phyloP scores from a whole-genome alignment of 306 rosid species.

The Lagenaria siceraria region DNA sequence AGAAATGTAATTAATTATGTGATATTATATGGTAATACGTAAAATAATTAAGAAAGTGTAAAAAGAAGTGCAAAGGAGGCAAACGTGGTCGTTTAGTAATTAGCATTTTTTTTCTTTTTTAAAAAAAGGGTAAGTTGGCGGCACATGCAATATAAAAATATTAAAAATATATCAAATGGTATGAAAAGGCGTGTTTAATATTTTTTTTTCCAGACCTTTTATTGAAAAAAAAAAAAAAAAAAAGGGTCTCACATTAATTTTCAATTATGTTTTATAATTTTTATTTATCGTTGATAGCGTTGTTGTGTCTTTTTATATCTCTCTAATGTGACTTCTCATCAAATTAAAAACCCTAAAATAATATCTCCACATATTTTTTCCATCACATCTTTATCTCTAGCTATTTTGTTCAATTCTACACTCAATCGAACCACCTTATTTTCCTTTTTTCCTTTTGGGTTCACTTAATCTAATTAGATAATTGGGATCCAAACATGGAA shows the following conservation, averaged over 20 bases:
- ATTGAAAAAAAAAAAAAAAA: not conserved
- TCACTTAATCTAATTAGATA: not conserved
- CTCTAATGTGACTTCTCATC: constrained; percentile 3
- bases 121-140: not conserved
- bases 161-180: not conserved
- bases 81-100: not conserved
- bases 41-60: not conserved
- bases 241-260: not conserved
- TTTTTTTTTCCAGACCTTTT: not conserved
- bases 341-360: not conserved
- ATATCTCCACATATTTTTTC: not conserved
- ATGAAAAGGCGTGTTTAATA: not conserved
- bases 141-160: not conserved
- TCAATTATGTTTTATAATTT: too few relatives aligned
- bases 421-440: not conserved
- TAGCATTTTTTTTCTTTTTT: not conserved
- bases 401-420: not conserved
- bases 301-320: not conserved
- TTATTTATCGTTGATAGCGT: not conserved
- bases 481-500: not conserved
- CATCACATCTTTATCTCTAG: not conserved
- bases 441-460: not conserved
- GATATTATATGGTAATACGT: not conserved
- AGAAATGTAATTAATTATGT: not conserved
- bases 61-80: not conserved